phyloP scores from a whole-genome alignment of 768 basidiomycete genomes.

The Tricholoma terreum region DNA sequence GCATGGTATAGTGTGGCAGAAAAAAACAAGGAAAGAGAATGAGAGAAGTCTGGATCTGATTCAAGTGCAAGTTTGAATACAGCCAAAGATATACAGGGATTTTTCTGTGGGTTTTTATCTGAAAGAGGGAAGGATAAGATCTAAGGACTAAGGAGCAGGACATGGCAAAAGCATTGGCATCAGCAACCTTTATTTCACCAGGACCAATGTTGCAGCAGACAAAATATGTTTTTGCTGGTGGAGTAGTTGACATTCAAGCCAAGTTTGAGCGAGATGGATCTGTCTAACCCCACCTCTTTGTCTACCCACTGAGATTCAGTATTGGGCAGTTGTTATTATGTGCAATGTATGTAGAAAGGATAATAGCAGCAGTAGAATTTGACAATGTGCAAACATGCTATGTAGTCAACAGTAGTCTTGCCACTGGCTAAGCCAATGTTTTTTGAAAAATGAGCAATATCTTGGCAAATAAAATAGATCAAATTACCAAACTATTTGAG shows the following conservation, averaged over 20 bases:
- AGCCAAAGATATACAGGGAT: conserved; percentile 24
- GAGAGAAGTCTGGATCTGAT: conserved; percentile 10
- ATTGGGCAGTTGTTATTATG: conserved; percentile 99
- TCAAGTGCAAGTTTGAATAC: neutral
- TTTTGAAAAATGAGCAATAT: no score
- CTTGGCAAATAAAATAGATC: no score
- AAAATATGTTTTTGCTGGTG: conserved; percentile 93
- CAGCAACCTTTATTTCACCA: neutral
- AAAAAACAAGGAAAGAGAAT: conserved; percentile 30
- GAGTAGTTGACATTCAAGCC: conserved; percentile 96
- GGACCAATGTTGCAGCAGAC: conserved; percentile 50
- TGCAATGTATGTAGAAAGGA: conserved; percentile 98
- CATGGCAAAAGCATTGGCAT: conserved; percentile 14
- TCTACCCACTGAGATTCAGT: conserved; percentile 88
- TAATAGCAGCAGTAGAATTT: conserved; percentile 84
- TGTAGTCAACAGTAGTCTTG: no score
- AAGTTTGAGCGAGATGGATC: conserved; percentile 72
- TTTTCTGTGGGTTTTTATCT: conserved; percentile 43
- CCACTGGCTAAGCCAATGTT: no score
- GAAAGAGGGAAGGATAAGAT: neutral
- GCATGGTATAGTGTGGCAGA: conserved; percentile 26
- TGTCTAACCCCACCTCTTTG: conserved; percentile 67
- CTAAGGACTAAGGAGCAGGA: conserved; percentile 7
- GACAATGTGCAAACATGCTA: conserved; percentile 99
- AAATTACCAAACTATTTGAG: no score